Conservation (phyloP, 805 yeast genomes). For the Ascoidea asiatica region DNA sequence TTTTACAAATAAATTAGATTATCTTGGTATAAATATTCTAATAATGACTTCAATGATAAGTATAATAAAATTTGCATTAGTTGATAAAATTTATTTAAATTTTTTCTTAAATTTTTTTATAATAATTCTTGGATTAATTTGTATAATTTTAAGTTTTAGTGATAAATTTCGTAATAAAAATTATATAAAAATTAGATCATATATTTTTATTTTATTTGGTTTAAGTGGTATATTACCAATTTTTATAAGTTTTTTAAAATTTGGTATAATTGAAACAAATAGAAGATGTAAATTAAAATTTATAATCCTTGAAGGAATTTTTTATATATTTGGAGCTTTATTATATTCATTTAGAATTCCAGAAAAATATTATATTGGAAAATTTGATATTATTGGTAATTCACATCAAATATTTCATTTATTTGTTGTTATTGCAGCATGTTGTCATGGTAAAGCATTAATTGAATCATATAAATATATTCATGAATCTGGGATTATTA, state of each 20-base stretch:
- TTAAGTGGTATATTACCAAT: conserved; percentile 67
- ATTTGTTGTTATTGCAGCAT: conserved; percentile 64
- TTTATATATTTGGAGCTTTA: conserved; percentile 69
- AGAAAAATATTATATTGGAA: conserved; percentile 52
- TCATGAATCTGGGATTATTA: conserved; percentile 21
- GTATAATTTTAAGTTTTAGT: conserved; percentile 50
- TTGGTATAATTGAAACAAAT: conserved; percentile 36
- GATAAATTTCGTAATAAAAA: conserved; percentile 61
- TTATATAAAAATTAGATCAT: conserved; percentile 59
- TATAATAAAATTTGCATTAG: conserved; percentile 31
- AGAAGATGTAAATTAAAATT: conserved; percentile 43
- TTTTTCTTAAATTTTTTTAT: conserved; percentile 30
- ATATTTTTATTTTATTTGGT: conserved; percentile 72
- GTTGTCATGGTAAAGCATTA: conserved; percentile 57
- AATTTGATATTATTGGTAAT: conserved; percentile 58
- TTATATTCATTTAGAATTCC: conserved; percentile 73
- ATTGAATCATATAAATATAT: conserved; percentile 38
- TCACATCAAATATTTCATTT: conserved; percentile 81
- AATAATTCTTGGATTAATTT: conserved; percentile 39
- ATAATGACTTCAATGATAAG: conserved; percentile 52
- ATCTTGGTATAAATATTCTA: conserved; percentile 58
- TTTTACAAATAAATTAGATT: conserved; percentile 59
- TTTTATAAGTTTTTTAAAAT: conserved; percentile 30
- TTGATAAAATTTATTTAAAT: conserved; percentile 27
- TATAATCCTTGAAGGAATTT: conserved; percentile 55